These are phyloP conservation scores for Truncatella angustata DNA, from an alignment of 2,329 filamentous ascomycete species.

Conservation along the genomic window DNA sequence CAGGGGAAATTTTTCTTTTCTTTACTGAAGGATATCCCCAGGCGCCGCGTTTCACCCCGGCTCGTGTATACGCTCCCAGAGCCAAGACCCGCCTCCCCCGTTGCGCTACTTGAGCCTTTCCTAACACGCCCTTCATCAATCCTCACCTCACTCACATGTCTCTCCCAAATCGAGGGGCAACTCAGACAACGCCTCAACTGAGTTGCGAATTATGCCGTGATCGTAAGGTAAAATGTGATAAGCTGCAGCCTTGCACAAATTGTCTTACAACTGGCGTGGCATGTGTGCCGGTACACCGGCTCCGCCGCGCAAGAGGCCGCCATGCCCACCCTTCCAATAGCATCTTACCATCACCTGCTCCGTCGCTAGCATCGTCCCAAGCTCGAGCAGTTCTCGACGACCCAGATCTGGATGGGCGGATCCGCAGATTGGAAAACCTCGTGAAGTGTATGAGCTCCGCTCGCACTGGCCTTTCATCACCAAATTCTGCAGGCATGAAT, in stretches of 20 bases:
- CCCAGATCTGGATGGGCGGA: neutral
- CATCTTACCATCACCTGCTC: neutral
- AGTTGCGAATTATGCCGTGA: constrained; percentile 4
- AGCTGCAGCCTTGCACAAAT: constrained; percentile 2
- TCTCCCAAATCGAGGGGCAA: neutral
- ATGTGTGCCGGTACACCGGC: neutral
- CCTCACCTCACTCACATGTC: neutral
- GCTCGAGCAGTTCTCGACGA: neutral
- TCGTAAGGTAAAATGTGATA: constrained; percentile 7
- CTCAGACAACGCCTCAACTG: neutral
- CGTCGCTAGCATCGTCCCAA: neutral
- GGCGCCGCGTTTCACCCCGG: too few relatives aligned
- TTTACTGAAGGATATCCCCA: too few relatives aligned
- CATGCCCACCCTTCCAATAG: neutral
- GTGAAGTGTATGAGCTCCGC: neutral
- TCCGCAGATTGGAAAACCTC: neutral
- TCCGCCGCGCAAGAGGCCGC: neutral
- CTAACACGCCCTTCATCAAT: too few relatives aligned
- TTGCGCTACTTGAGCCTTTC: too few relatives aligned
- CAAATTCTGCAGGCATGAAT: neutral
- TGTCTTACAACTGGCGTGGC: neutral
- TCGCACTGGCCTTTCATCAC: neutral
- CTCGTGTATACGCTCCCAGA: too few relatives aligned
- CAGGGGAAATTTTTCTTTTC: too few relatives aligned
- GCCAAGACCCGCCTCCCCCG: too few relatives aligned